Evolutionary conservation across 805 yeast genomes (phyloP).

Genomic region (Teunomyces pallodes): DNA sequence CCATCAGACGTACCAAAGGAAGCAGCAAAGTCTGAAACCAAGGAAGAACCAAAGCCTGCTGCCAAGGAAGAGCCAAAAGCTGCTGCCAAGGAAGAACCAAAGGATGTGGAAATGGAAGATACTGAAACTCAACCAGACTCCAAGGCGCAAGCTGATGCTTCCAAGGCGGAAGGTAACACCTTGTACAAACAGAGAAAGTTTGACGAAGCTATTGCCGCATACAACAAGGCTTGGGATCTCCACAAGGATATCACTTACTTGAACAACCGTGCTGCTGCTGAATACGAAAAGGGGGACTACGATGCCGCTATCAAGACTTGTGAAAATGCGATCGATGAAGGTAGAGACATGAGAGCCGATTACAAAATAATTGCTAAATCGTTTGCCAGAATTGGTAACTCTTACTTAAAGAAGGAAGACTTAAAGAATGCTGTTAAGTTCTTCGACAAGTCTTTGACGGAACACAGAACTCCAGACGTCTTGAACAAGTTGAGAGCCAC

Average conservation of each 20-base stretch:
- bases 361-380: conserved; percentile 90
- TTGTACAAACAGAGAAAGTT: conserved; percentile 84
- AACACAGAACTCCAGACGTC: conserved; percentile 94
- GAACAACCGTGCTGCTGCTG: conserved; percentile 97
- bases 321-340: conserved; percentile 79
- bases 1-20: conserved; percentile 7
- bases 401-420: conserved; percentile 74
- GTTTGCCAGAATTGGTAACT: conserved; percentile 84
- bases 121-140: conserved; percentile 21
- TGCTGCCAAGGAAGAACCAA: conserved; percentile 1
- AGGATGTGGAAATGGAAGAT: conserved; percentile 36
- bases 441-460: conserved; percentile 91
- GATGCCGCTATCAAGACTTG: conserved; percentile 83
- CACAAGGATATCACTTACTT: conserved; percentile 85
- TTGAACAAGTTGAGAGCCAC: conserved; percentile 81
- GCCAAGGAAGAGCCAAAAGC: conserved; percentile 18
- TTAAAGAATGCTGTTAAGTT: conserved; percentile 67
- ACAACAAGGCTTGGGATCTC: conserved; percentile 82
- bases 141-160: conserved; percentile 59
- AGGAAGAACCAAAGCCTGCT: conserved; percentile 17
- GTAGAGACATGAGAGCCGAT: conserved; percentile 87
- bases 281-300: conserved; percentile 90
- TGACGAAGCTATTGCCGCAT: conserved; percentile 86
- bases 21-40: conserved; percentile 4
- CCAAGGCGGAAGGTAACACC: conserved; percentile 82